A percentile compares a stretch with the other conserved stretches of the same genome.
Conservation (phyloP, 2,329 filamentous ascomycete genomes). For the Fusarium torulosum region DNA sequence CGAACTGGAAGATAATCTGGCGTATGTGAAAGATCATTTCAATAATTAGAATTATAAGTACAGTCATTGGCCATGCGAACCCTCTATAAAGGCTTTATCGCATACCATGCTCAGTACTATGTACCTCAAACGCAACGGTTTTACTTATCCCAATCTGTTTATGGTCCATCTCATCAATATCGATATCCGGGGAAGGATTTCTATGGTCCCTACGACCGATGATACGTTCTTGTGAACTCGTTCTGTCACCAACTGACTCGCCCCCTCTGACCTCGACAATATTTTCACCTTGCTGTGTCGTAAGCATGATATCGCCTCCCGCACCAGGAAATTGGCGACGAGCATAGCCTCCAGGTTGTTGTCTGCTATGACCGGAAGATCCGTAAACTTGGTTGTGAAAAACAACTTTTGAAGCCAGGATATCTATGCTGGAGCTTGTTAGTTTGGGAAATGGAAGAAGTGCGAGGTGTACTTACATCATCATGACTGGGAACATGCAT, state of each 20-base stretch:
- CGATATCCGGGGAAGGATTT: conserved; percentile 40
- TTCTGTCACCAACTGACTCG: conserved; percentile 9
- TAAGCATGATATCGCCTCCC: conserved; percentile 33
- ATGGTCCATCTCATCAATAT: conserved; percentile 43
- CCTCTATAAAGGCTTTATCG: not conserved
- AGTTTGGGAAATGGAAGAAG: not conserved
- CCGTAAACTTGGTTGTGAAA: conserved; percentile 46
- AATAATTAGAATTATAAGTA: not conserved
- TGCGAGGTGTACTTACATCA: conserved; percentile 51
- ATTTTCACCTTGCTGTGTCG: conserved; percentile 41
- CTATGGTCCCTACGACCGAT: conserved; percentile 37
- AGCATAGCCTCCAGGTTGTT: conserved; percentile 13
- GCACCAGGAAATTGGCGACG: conserved; percentile 29
- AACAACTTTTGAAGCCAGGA: conserved; percentile 52
- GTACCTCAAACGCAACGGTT: conserved; percentile 42
- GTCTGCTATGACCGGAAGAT: conserved; percentile 38
- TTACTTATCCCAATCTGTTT: conserved; percentile 44
- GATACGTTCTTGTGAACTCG: conserved; percentile 44
- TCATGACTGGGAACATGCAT: conserved; percentile 57
- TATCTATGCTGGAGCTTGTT: conserved; percentile 48
- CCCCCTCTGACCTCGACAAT: conserved; percentile 43
- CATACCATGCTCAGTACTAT: conserved; percentile 21
- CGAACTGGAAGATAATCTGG: not conserved
- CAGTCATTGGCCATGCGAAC: not conserved
- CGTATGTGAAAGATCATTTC: not conserved